Conservation (phyloP, 1,284 basidiomycete genomes). For the Leucoagaricus sp. region DNA sequence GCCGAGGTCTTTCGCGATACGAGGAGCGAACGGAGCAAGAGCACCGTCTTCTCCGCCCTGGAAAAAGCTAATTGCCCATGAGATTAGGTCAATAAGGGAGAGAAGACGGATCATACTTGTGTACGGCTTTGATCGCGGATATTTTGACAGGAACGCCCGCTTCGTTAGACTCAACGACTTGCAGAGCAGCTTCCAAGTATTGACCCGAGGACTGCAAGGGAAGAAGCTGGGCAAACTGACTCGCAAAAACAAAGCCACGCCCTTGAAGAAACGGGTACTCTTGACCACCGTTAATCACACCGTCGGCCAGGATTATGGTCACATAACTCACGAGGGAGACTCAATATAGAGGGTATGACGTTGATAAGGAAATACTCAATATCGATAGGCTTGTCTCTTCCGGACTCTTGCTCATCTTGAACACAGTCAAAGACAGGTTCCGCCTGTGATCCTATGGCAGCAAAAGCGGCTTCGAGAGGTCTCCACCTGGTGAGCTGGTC, state of each 20-base stretch:
- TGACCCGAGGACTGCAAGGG: constrained; percentile 74
- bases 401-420: constrained; percentile 72
- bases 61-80: constrained; percentile 55
- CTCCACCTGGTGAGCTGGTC: constrained; percentile 70
- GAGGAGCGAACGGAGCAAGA: constrained; percentile 65
- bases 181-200: constrained; percentile 85
- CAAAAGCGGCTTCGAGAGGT: constrained; percentile 81
- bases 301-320: background rate
- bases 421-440: constrained; percentile 77
- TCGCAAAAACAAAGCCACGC: constrained; percentile 92
- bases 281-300: constrained; percentile 28
- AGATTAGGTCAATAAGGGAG: background rate
- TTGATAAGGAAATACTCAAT: constrained; percentile 75
- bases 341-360: constrained; percentile 79
- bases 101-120: constrained; percentile 64
- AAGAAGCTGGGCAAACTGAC: constrained; percentile 80
- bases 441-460: constrained; percentile 83
- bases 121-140: constrained; percentile 89
- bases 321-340: constrained; percentile 54
- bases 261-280: constrained; percentile 92
- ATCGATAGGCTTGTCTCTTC: constrained; percentile 68
- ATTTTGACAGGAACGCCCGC: constrained; percentile 87
- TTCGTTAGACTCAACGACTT: constrained; percentile 75
- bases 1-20: constrained; percentile 82
- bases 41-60: constrained; percentile 59